Conservation (phyloP, 768 basidiomycete genomes). For the Collybiopsis luxurians region DNA sequence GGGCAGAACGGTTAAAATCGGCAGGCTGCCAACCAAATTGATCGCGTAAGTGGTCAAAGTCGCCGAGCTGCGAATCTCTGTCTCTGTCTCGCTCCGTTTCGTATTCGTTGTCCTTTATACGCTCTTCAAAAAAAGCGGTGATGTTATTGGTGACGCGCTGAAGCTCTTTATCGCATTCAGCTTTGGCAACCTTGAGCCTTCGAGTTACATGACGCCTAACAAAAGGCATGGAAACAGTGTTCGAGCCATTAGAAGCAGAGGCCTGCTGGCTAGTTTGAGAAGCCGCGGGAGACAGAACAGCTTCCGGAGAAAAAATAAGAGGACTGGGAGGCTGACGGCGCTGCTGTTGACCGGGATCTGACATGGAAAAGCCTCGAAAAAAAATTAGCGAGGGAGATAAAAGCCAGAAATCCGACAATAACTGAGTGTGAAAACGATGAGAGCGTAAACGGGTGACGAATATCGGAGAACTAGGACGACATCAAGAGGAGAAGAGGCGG, state of each 20-base stretch:
- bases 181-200: slow-evolving; percentile 90
- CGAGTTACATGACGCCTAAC: slow-evolving; percentile 91
- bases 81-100: slow-evolving; percentile 63
- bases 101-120: slow-evolving; percentile 74
- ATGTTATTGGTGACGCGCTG: slow-evolving; percentile 92
- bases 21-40: slow-evolving; percentile 56
- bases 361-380: slow-evolving; percentile 32
- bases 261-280: slow-evolving; percentile 39
- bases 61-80: slow-evolving; percentile 56
- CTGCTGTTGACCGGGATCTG: slow-evolving; percentile 41
- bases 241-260: slow-evolving; percentile 51
- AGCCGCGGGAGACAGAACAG: slow-evolving; percentile 51
- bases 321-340: slow-evolving; percentile 74
- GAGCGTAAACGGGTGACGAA: not conserved
- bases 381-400: slow-evolving; percentile 1
- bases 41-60: slow-evolving; percentile 57
- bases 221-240: slow-evolving; percentile 89
- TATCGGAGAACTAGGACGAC: slow-evolving; percentile 12
- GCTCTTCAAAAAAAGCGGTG: slow-evolving; percentile 92
- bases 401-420: not conserved
- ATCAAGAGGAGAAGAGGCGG: slow-evolving; percentile 9
- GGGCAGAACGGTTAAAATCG: slow-evolving; percentile 48
- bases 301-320: slow-evolving; percentile 73
- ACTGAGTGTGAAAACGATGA: slow-evolving; percentile 12
- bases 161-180: slow-evolving; percentile 95